Base-by-base conservation (phyloP, 1,284 basidiomycete genomes). In the Ganoderma resinaceum region DNA sequence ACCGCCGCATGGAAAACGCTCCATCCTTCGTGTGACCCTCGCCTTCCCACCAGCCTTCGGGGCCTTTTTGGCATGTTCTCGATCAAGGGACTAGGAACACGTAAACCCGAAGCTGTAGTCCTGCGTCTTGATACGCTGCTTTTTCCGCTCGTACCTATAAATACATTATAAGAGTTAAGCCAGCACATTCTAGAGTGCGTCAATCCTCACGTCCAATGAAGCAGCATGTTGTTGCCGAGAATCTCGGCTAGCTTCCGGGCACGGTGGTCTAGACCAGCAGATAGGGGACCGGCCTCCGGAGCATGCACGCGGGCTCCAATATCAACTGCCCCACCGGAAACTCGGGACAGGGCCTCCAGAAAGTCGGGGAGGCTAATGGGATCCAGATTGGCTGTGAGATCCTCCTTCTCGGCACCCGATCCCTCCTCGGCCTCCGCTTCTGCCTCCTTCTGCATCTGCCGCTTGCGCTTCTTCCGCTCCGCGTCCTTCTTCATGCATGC, bases 1-100 rank as follows among this genome's bases (percentile, higher is more conserved):
- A 0, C 62, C 66, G 3, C 23, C 8, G 35, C 66, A 67, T 9
- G n/a, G 8, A 16, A 67, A 67, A 3, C 57, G 61, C 16, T 43
- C 33, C 61, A 67, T 67, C 16, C 57, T 23, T 0, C 26, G 55
- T 14, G 43, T 52, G 26, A 52, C 61, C 4, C 61, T 26, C 0
- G 42, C 2, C 35, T 37, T 40, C 42, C 42, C 42, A n/a, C 55
- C 37, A 0, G 37, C 18, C 7, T 52, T 63, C 8, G 43, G 7
- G 0, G 40, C 43, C 61, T 67, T 67, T 14, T 23, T 35, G 16
- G 59, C 62, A 2, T 53, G 40, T 29, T 60, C 61, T 1, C 62
- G 43, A 26, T 52, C 12, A 23, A 12, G 2, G 8, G 46, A 52
- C 23, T 52, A 23, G n/a, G 46, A n/a, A 12, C 46, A 49, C 9